Conservation (phyloP, 192 early-diverging fungal genomes). For the Backusella tuberculispora region DNA sequence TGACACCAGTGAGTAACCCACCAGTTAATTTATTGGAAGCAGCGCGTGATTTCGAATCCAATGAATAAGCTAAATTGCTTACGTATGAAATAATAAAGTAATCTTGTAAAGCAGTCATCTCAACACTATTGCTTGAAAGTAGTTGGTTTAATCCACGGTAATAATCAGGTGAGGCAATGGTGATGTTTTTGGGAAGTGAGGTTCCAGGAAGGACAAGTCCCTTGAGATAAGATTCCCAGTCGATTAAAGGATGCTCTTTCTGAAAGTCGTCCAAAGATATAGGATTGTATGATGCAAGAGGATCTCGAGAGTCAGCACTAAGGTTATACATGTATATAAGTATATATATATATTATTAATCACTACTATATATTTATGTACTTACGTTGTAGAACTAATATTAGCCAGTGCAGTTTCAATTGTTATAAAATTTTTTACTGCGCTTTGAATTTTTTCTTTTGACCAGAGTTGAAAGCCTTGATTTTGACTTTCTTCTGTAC, state of each 20-base stretch:
- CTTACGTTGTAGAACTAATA: constrained; percentile 48
- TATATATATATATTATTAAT: neutral
- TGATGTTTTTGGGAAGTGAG: constrained; percentile 42
- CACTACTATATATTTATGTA: neutral
- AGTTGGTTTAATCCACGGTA: constrained; percentile 45
- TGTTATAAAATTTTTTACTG: constrained; percentile 54
- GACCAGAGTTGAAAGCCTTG: neutral
- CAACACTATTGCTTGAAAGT: neutral
- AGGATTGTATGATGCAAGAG: constrained; percentile 54
- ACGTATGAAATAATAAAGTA: constrained; percentile 46
- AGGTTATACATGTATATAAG: neutral
- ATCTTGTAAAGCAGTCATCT: constrained; percentile 2
- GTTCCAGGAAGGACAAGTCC: constrained; percentile 19
- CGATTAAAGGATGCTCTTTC: constrained; percentile 41
- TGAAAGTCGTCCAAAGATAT: constrained; percentile 37
- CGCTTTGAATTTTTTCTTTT: constrained; percentile 1
- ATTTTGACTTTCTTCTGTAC: constrained; percentile 3
- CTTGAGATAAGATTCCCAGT: constrained; percentile 44
- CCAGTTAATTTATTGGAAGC: neutral
- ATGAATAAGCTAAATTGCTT: neutral
- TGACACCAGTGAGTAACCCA: constrained; percentile 20
- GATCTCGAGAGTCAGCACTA: constrained; percentile 52
- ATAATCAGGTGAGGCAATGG: constrained; percentile 50
- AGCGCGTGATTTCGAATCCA: neutral
- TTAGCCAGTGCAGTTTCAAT: constrained; percentile 61